Evolutionary conservation across 169 alveolate species (phyloP), one percentile per base, ranked within the genome.

Genomic region (Plasmodium malariae): DNA sequence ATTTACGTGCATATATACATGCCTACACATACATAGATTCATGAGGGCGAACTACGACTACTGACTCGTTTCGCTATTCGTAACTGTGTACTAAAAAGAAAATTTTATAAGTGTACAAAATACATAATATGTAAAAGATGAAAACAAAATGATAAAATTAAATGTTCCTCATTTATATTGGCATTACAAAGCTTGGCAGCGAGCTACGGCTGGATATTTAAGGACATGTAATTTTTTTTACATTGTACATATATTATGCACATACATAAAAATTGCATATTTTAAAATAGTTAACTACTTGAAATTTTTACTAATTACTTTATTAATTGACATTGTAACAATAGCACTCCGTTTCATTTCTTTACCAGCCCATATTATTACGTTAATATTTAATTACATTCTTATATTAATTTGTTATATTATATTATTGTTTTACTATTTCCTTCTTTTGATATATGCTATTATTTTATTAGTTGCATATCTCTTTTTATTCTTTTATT

Each of bases 101-200:
- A 43, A 54, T 54, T 14, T 54, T 14, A 0, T 36, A 19, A 67
- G 12, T 34, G 24, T 17, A 14, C 21, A 51, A 67, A 68, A 51
- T 26, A 34, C 17, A 32, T 28, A 34, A 28, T 21, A 48, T 28
- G 5, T 6, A 54, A 45, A 74, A 24, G 40, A 76, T 26, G 76
- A 28, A 49, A 49, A 12, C 26, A 69, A 62, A 26, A 76, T 37
- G 89, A 62, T 62, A 40, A 71, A 69, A 36, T 69, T 89, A 72
- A 93, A 88, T 93, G 74, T 74, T 89, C 78, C 30, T 48, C 19
- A 88, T 73, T 88, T 68, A 34, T 95, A 94, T 92, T 96, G 97
- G 97, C 98, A 96, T 93, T 96, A 96, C 89, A 96, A 96, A 70
- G 90, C 96, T 28, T 96, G 98, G 98, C 98, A 96, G 80, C 76